Percentiles rank a stretch among this genome's conserved stretches.
Conservation (phyloP, 2,329 filamentous ascomycete genomes). For the Cladobotryum mycophilum region DNA sequence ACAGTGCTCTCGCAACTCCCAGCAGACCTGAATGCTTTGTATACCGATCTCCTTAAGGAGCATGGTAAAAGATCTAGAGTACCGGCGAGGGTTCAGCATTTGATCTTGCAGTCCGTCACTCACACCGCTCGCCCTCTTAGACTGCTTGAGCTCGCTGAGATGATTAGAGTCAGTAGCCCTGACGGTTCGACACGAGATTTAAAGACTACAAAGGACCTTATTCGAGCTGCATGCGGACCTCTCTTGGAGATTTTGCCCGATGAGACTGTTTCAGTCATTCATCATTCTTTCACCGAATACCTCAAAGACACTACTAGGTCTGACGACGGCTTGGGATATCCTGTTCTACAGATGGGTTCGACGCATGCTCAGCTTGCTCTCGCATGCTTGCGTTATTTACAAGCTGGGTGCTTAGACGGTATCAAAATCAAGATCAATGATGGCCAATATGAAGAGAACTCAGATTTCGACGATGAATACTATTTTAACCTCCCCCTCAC, state of each 20-base stretch:
- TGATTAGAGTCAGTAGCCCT: constrained; percentile 16
- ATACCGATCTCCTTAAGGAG: constrained; percentile 33
- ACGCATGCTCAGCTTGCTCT: constrained; percentile 19
- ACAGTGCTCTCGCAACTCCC: constrained; percentile 28
- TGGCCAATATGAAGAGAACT: too few relatives aligned
- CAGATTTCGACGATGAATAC: too few relatives aligned
- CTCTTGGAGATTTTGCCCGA: constrained; percentile 39
- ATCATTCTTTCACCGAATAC: constrained; percentile 45
- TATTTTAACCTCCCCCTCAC: neutral
- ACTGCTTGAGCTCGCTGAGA: constrained; percentile 34
- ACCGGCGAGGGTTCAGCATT: constrained; percentile 25
- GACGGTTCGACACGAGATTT: constrained; percentile 11
- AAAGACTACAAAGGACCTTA: constrained; percentile 29
- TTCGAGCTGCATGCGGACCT: constrained; percentile 34
- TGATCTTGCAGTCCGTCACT: constrained; percentile 35
- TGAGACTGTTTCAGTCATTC: constrained; percentile 38
- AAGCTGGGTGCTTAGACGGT: constrained; percentile 13
- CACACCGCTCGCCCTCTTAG: constrained; percentile 36
- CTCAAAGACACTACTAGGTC: constrained; percentile 22
- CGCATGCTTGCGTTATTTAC: constrained; percentile 17
- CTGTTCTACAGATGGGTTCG: constrained; percentile 12
- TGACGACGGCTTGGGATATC: constrained; percentile 11
- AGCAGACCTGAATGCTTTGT: constrained; percentile 32
- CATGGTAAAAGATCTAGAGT: constrained; percentile 29
- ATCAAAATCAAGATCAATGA: neutral